A percentile compares a stretch with the other conserved stretches of the same genome.
phyloP scores from a whole-genome alignment of 495 filamentous ascomycete genomes.

The Podospora pseudocomata region DNA sequence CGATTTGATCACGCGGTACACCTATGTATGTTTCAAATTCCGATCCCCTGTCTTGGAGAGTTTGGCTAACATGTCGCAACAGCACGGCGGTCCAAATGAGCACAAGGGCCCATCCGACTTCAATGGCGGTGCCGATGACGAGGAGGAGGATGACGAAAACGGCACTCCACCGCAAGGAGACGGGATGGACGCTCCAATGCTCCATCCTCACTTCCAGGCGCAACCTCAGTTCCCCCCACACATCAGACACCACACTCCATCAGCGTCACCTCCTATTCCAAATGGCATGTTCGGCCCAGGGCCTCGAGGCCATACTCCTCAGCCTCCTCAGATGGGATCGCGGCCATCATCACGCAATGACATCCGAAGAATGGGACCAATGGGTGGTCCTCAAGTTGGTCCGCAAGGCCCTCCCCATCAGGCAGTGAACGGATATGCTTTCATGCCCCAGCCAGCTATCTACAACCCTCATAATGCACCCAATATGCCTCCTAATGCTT shows the following conservation, averaged over 20 bases:
- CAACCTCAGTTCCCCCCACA: slow-evolving; percentile 66
- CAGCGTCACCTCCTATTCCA: slow-evolving; percentile 82
- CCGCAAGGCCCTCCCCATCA: slow-evolving; percentile 56
- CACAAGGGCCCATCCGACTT: slow-evolving; percentile 96
- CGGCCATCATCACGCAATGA: slow-evolving; percentile 81
- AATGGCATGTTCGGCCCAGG: slow-evolving; percentile 65
- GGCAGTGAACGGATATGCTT: slow-evolving; percentile 72
- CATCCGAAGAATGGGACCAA: slow-evolving; percentile 66
- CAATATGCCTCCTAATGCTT: slow-evolving; percentile 44
- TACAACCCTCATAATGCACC: slow-evolving; percentile 69
- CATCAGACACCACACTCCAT: slow-evolving; percentile 77
- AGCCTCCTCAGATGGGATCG: slow-evolving; percentile 64
- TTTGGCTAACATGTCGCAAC: slow-evolving; percentile 30
- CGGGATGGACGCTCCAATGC: slow-evolving; percentile 53
- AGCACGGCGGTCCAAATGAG: slow-evolving; percentile 92
- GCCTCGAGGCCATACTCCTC: slow-evolving; percentile 73
- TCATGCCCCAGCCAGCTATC: slow-evolving; percentile 80
- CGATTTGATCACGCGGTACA: slow-evolving; percentile 79
- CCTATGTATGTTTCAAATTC: slow-evolving; percentile 65
- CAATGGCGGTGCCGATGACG: slow-evolving; percentile 73
- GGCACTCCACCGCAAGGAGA: slow-evolving; percentile 62
- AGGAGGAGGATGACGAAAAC: slow-evolving; percentile 87
- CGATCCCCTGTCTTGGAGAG: not conserved
- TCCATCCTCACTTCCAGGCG: slow-evolving; percentile 72
- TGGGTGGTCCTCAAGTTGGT: slow-evolving; percentile 61